Conservation (phyloP, 257 asterid species). For the Solanum pinnatisectum region DNA sequence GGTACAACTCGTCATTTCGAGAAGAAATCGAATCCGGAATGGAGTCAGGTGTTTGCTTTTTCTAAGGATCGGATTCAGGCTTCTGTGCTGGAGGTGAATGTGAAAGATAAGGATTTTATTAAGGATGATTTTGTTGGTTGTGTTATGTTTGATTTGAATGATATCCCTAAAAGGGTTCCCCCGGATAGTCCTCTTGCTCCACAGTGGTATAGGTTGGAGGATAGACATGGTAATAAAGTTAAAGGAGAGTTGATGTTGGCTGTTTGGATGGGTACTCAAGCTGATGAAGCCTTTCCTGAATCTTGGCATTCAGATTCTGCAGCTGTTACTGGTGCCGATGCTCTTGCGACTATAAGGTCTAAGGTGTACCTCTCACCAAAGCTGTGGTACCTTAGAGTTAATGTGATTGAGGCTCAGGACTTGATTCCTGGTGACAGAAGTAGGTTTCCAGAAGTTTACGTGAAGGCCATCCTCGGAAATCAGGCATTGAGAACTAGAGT, state of each 20-base stretch:
- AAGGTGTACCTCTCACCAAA: conserved; percentile 68
- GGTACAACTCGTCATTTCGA: conserved; percentile 63
- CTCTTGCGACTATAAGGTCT: conserved; percentile 41
- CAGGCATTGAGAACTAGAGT: conserved; percentile 47
- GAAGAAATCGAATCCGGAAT: conserved; percentile 59
- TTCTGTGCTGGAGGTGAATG: conserved; percentile 47
- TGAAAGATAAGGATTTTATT: conserved; percentile 56
- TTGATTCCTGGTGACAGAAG: conserved; percentile 40
- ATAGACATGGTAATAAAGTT: conserved; percentile 37
- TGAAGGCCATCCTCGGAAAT: conserved; percentile 57
- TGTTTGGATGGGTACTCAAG: conserved; percentile 82
- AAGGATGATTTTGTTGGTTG: conserved; percentile 64
- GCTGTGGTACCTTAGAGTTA: conserved; percentile 68
- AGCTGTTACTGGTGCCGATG: conserved; percentile 46
- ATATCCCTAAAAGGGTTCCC: conserved; percentile 56
- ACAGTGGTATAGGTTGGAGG: conserved; percentile 65
- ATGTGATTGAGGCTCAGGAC: conserved; percentile 69
- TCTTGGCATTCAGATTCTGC: conserved; percentile 74
- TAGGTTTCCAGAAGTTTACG: conserved; percentile 56
- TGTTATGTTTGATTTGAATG: conserved; percentile 45
- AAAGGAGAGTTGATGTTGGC: conserved; percentile 70
- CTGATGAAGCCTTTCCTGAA: conserved; percentile 69
- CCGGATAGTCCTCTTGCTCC: conserved; percentile 72
- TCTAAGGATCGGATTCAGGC: conserved; percentile 62
- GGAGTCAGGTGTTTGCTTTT: conserved; percentile 68